Evolutionary conservation across 1,139 yeast genomes (phyloP).

Genomic region (Candida sp.): DNA sequence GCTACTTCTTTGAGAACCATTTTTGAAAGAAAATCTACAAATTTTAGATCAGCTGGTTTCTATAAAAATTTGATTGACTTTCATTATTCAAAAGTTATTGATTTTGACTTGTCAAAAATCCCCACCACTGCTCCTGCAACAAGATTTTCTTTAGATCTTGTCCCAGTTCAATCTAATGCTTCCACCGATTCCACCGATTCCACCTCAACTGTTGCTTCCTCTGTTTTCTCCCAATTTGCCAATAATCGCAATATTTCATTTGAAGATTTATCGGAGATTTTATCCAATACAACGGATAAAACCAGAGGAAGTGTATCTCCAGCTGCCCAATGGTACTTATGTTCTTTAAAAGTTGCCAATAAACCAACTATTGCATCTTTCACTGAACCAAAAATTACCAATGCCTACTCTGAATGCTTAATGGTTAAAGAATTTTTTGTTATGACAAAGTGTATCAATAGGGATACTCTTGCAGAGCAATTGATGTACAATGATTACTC

Average conservation of each 20-base stretch:
- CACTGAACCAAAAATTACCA: neutral
- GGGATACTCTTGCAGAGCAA: neutral
- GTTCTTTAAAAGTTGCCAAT: neutral
- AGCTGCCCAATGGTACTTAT: neutral
- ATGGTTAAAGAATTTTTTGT: neutral
- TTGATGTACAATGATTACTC: neutral
- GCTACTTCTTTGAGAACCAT: neutral
- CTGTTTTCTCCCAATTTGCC: neutral
- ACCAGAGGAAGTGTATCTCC: neutral
- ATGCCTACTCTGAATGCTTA: neutral
- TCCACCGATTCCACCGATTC: neutral
- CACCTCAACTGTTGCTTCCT: neutral
- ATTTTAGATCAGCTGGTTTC: neutral
- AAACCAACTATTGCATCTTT: neutral
- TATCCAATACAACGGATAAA: neutral
- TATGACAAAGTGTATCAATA: neutral
- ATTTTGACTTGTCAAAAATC: neutral
- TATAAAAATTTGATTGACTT: neutral
- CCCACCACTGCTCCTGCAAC: neutral
- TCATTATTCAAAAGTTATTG: neutral
- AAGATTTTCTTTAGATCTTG: neutral
- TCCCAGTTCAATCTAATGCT: neutral
- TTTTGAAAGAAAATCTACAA: neutral
- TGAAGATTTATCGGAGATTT: neutral
- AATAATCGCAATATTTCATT: neutral